Base-by-base conservation (phyloP, 768 basidiomycete genomes). In the Suillus occidentalis region DNA sequence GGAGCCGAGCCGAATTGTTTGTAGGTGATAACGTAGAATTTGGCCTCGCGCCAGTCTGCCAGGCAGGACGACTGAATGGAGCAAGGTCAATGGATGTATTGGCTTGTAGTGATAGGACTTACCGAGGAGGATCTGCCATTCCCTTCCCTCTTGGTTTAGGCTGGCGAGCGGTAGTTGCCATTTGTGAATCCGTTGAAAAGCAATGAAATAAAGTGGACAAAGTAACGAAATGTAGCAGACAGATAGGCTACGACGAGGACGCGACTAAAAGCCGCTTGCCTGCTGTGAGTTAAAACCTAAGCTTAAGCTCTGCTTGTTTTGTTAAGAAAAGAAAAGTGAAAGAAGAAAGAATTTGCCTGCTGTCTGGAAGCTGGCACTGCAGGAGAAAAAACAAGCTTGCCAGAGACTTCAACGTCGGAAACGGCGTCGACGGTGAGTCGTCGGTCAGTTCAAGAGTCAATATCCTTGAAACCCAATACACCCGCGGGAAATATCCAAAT, bases 21-120 rank as follows among this genome's bases (percentile, higher is more conserved):
- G 72, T 77, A 2, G 89, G 84, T 65, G 89, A 88, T 77, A 87
- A 91, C 3, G 89, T 89, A 20, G 90, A 87, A 60, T 90, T 89
- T 63, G 87, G 81, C 63, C 90, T 87, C 61, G 88, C 77, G 62
- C 85, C 85, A 69, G 84, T 77, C 42, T 66, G 43, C 91, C 91
- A 93, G 36, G 90, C 89, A 61, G 77, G 68, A 64, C 80, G 78
- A 66, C 80, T 84, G 67, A 69, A 65, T 63, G 62, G 65, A 64
- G 61, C 58, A 57, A 58, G 70, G 59, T 60, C 36, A 12, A 63
- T 47, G 52, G 63, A 64, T 37, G 66, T 61, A 65, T 6, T 40
- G 1, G 39, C 5, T 6, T 63, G 69, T 65, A 63, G 69, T 61
- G 60, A 67, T 63, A 67, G 57, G 68, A 85, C 87, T 79, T 79